These are phyloP conservation scores for Colletotrichum abscissum DNA, from an alignment of 2,329 filamentous ascomycete species.

Conservation along the genomic window DNA sequence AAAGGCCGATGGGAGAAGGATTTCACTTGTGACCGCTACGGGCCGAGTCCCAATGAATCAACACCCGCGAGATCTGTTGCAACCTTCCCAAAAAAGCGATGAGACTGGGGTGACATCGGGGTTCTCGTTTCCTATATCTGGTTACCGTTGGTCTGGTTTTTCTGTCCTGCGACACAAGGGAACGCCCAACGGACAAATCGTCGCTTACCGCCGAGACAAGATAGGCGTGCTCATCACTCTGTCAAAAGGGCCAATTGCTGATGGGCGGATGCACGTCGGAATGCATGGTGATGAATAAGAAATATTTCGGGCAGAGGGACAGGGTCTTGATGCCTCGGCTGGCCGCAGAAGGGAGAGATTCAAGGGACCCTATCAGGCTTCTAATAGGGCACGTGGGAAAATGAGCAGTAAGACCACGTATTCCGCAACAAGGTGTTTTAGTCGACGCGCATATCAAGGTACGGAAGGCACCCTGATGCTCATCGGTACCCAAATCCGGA, in stretches of 20 bases:
- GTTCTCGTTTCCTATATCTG: background rate
- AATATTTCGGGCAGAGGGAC: background rate
- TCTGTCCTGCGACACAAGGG: background rate
- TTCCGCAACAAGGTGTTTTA: background rate
- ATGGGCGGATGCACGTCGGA: background rate
- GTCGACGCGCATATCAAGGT: background rate
- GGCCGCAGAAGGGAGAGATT: background rate
- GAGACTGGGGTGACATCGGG: constrained; percentile 12
- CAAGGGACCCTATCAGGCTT: background rate
- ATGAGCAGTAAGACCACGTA: background rate
- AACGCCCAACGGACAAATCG: background rate
- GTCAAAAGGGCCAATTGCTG: background rate
- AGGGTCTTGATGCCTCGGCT: background rate
- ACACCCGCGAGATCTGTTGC: background rate
- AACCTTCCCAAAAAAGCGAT: constrained; percentile 24
- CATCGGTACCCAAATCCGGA: background rate
- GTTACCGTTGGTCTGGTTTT: constrained; percentile 3
- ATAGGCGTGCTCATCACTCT: background rate
- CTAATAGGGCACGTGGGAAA: background rate
- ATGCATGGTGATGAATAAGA: constrained; percentile 21
- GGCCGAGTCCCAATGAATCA: background rate
- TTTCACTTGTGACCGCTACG: background rate
- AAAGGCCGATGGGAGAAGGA: background rate
- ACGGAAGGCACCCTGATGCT: background rate
- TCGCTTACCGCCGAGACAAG: constrained; percentile 12